These are phyloP conservation scores for Castanea crenata DNA, from an alignment of 306 rosid genomes.

Conservation along the genomic window DNA sequence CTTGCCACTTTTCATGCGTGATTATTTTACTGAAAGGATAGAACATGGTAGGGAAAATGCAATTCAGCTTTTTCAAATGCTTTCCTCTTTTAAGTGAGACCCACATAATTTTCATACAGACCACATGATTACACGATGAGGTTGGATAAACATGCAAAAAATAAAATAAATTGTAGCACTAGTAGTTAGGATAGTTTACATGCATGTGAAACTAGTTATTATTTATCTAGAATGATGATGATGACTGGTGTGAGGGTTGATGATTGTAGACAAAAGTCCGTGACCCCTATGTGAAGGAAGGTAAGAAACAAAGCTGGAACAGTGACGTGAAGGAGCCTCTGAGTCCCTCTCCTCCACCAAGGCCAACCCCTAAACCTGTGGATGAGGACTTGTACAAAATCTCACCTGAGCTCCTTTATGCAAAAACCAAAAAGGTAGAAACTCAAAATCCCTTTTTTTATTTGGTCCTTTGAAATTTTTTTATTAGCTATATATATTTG, in stretches of 20 bases:
- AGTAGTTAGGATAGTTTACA: too few relatives aligned
- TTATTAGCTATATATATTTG: neutral
- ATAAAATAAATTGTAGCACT: neutral
- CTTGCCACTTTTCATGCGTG: neutral
- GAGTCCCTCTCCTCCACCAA: slow-evolving; percentile 28
- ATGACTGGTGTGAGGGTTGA: neutral
- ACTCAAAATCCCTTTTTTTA: neutral
- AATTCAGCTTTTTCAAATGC: neutral
- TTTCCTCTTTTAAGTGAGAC: neutral
- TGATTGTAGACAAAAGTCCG: slow-evolving; percentile 54
- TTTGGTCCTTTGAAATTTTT: neutral
- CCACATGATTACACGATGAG: neutral
- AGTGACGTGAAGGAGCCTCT: slow-evolving; percentile 34
- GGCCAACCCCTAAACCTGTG: slow-evolving; percentile 59
- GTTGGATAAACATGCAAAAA: neutral
- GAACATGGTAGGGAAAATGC: neutral
- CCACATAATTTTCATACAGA: neutral
- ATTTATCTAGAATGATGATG: neutral
- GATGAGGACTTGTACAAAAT: slow-evolving; percentile 86
- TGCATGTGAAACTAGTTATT: too few relatives aligned
- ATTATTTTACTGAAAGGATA: neutral
- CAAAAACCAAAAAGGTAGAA: slow-evolving; percentile 65
- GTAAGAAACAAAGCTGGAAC: slow-evolving; percentile 50
- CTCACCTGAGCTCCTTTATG: slow-evolving; percentile 60
- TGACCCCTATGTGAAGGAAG: slow-evolving; percentile 43